Evolutionary conservation across 192 early-diverging fungal genomes (phyloP).

Genomic region (Entomortierella beljakovae): DNA sequence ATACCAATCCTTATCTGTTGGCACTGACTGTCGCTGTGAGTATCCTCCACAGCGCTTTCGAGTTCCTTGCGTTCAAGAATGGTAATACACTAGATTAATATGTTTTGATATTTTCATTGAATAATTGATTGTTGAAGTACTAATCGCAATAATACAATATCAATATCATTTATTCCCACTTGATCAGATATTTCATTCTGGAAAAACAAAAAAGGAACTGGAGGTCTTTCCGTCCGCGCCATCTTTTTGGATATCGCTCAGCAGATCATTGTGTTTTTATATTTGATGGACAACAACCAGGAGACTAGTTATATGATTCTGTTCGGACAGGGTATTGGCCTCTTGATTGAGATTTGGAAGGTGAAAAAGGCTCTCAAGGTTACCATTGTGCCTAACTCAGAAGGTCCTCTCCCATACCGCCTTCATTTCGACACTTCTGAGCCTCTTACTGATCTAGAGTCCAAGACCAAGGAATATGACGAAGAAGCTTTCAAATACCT

Average conservation of each 20-base stretch:
- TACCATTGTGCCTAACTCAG: constrained; percentile 52
- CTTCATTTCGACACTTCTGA: constrained; percentile 51
- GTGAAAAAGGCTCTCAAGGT: constrained; percentile 87
- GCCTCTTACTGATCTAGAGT: constrained; percentile 62
- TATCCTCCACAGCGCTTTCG: constrained; percentile 86
- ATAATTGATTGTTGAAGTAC: background rate
- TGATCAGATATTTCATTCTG: constrained; percentile 87
- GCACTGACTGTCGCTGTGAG: constrained; percentile 82
- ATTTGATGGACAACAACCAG: constrained; percentile 84
- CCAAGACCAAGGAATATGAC: constrained; percentile 71
- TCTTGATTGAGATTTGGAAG: constrained; percentile 93
- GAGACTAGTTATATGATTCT: constrained; percentile 90
- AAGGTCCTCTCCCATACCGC: constrained; percentile 28
- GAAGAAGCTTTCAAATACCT: constrained; percentile 89
- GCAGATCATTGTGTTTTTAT: constrained; percentile 90
- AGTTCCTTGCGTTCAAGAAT: constrained; percentile 95
- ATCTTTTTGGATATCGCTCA: constrained; percentile 85
- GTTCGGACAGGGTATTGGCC: constrained; percentile 81
- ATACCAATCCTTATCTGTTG: constrained; percentile 89
- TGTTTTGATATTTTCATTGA: constrained; percentile 5
- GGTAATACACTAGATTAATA: constrained; percentile 59
- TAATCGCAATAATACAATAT: background rate
- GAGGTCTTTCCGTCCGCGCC: constrained; percentile 84
- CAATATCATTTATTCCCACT: constrained; percentile 1
- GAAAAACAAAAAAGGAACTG: constrained; percentile 82